Evolutionary conservation across 78 protist genomes (phyloP).

Genomic region (Dictyostelium citrinum): DNA sequence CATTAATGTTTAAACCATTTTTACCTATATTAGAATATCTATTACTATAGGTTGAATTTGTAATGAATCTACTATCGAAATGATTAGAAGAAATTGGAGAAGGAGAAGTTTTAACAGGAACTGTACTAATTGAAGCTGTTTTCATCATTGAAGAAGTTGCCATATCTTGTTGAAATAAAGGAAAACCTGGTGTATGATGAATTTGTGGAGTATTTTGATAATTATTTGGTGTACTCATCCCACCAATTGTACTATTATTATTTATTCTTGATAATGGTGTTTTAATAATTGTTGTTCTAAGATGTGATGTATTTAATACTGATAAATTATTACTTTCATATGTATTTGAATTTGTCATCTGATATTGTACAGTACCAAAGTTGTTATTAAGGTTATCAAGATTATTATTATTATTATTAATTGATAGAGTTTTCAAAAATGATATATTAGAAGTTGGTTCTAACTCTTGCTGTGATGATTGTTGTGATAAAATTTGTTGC

Average conservation of each 20-base stretch:
- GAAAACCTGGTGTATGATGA: background rate
- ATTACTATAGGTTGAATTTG: background rate
- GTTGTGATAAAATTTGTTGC: background rate
- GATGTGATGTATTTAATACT: slow-evolving; percentile 41
- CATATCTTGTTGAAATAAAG: slow-evolving; percentile 1
- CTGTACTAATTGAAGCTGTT: slow-evolving; percentile 27
- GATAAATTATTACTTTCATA: slow-evolving; percentile 54
- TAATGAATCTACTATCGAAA: background rate
- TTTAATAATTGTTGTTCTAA: slow-evolving; percentile 36
- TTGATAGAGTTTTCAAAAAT: background rate
- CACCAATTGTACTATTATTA: background rate
- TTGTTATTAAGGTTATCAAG: background rate
- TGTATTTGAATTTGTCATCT: slow-evolving; percentile 33
- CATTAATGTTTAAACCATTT: background rate
- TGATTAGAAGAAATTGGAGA: background rate
- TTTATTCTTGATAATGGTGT: slow-evolving; percentile 22
- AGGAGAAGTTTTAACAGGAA: slow-evolving; percentile 20
- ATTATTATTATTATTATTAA: too few relatives aligned
- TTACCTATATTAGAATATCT: background rate
- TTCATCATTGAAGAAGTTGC: slow-evolving; percentile 44
- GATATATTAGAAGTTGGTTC: background rate
- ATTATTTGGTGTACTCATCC: background rate
- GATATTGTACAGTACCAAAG: slow-evolving; percentile 5
- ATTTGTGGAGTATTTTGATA: background rate
- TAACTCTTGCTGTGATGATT: too few relatives aligned